phyloP scores from a whole-genome alignment of 148 eudicot species.

The Fagopyrum esculentum region DNA sequence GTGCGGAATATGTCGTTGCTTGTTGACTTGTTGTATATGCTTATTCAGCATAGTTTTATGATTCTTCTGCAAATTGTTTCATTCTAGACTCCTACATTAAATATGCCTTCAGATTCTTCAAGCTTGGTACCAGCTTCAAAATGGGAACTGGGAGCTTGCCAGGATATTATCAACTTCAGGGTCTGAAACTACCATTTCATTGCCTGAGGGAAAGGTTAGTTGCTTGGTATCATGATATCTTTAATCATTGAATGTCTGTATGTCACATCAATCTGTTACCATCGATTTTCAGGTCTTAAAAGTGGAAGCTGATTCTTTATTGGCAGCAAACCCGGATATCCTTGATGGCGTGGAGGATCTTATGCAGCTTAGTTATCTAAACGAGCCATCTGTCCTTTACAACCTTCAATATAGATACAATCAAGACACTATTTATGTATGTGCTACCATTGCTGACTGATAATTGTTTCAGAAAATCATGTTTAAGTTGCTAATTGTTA shows the following conservation, averaged over 20 bases:
- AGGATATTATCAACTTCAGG: slow-evolving; percentile 61
- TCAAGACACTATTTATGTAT: slow-evolving; percentile 73
- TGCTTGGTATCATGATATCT: background rate
- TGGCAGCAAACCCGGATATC: slow-evolving; percentile 91
- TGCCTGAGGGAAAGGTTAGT: slow-evolving; percentile 79
- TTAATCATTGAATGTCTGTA: background rate
- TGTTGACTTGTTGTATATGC: background rate
- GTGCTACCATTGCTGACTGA: slow-evolving; percentile 20
- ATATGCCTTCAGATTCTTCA: slow-evolving; percentile 62
- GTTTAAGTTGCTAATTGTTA: slow-evolving; percentile 8
- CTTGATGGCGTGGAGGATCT: slow-evolving; percentile 97
- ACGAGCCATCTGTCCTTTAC: slow-evolving; percentile 86
- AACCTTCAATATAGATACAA: slow-evolving; percentile 86
- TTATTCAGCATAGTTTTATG: background rate
- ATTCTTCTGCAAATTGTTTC: background rate
- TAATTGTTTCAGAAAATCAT: background rate
- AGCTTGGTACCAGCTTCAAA: slow-evolving; percentile 78
- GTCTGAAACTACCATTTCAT: slow-evolving; percentile 49
- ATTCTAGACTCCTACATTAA: background rate
- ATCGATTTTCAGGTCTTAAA: slow-evolving; percentile 48
- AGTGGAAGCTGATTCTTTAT: slow-evolving; percentile 50
- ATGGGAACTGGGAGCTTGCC: slow-evolving; percentile 90
- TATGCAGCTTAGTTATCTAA: slow-evolving; percentile 88
- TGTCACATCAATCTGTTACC: background rate
- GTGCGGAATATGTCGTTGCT: background rate